A percentile compares a stretch with the other conserved stretches of the same genome.
Conservation (phyloP, 2,329 filamentous ascomycete species). For the Phoma sp. region DNA sequence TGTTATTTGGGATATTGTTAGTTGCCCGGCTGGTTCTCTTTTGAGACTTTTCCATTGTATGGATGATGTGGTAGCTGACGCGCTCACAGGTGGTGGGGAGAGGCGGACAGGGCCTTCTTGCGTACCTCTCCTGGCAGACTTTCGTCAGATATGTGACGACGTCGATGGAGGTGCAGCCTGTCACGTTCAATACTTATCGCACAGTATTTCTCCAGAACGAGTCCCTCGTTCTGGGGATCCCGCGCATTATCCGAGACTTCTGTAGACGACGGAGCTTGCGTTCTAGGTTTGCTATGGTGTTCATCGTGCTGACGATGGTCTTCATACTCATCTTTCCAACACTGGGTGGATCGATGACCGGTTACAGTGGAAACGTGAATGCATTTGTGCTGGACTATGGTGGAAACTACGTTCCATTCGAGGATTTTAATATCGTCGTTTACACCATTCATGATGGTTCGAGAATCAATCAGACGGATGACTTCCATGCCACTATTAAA, state of each 20-base stretch:
- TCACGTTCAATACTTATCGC: constrained; percentile 22
- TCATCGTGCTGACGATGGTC: constrained; percentile 21
- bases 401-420: constrained; percentile 12
- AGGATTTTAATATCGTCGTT: constrained; percentile 3
- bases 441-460: constrained; percentile 20
- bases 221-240: constrained; percentile 6
- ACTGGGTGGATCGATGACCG: constrained; percentile 25
- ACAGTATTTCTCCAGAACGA: constrained; percentile 22
- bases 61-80: not conserved
- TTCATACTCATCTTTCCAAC: constrained; percentile 23
- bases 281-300: constrained; percentile 20
- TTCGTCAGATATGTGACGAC: constrained; percentile 25
- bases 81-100: constrained; percentile 20
- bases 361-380: constrained; percentile 18
- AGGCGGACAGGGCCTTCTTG: constrained; percentile 25
- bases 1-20: constrained; percentile 29
- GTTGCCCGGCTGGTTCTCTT: not conserved
- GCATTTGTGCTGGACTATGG: constrained; percentile 8
- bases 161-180: constrained; percentile 23
- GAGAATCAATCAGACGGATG: constrained; percentile 12
- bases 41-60: no score
- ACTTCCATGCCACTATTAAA: not conserved
- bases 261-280: constrained; percentile 4
- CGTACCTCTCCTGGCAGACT: constrained; percentile 20
- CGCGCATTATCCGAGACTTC: constrained; percentile 10